Evolutionary conservation across 2,329 filamentous ascomycete genomes (phyloP).

Genomic region (Allantophomopsis lycopodina): DNA sequence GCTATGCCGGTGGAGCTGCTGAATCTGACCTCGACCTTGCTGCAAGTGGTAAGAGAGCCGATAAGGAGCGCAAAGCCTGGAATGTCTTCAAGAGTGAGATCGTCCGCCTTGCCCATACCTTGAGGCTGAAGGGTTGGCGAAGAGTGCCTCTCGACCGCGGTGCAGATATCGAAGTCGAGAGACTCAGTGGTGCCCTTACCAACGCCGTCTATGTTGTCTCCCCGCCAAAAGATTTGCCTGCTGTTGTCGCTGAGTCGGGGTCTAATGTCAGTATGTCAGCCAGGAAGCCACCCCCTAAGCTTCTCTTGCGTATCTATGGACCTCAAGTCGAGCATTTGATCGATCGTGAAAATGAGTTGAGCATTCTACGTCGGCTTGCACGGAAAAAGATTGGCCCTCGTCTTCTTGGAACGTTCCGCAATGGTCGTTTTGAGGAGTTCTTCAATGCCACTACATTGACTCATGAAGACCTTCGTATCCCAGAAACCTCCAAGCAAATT

Average conservation of each 20-base stretch:
- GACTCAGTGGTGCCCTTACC: constrained; percentile 81
- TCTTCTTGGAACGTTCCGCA: constrained; percentile 80
- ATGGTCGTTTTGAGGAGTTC: constrained; percentile 92
- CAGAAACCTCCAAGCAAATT: constrained; percentile 80
- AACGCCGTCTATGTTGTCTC: constrained; percentile 94
- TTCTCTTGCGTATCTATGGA: constrained; percentile 85
- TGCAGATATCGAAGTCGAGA: constrained; percentile 54
- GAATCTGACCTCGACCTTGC: constrained; percentile 16
- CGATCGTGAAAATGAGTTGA: constrained; percentile 79
- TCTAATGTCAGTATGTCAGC: constrained; percentile 21
- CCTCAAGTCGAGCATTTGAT: constrained; percentile 94
- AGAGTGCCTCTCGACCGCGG: constrained; percentile 62
- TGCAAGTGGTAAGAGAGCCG: constrained; percentile 30
- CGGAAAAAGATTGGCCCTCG: constrained; percentile 89
- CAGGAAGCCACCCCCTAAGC: constrained; percentile 34
- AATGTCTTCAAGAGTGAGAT: constrained; percentile 84
- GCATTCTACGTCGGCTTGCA: constrained; percentile 72
- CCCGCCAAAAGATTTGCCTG: constrained; percentile 52
- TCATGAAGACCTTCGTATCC: constrained; percentile 59
- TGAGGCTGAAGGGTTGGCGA: constrained; percentile 85
- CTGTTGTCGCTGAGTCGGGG: constrained; percentile 18
- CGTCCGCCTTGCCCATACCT: constrained; percentile 74
- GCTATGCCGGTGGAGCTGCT: constrained; percentile 46
- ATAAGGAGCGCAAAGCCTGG: constrained; percentile 69
- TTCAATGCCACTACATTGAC: constrained; percentile 76